phyloP scores from a whole-genome alignment of 192 early-diverging fungal genomes.

The Cetraspora pellucida region DNA sequence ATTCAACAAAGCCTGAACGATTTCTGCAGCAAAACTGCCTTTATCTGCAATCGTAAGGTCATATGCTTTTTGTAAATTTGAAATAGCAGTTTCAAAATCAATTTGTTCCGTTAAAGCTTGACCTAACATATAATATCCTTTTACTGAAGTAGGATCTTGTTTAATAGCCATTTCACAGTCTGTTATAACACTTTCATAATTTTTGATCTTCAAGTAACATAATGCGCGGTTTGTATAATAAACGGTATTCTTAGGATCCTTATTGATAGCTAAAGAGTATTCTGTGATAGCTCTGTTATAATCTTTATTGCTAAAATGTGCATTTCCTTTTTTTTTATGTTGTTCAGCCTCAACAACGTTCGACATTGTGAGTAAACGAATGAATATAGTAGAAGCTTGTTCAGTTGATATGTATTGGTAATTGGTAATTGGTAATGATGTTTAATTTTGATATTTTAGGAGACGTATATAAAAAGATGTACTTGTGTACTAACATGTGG shows the following conservation, averaged over 20 bases:
- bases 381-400: too few relatives aligned
- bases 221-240: slow-evolving; percentile 88
- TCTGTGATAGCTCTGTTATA: slow-evolving; percentile 71
- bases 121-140: slow-evolving; percentile 70
- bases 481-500: too few relatives aligned
- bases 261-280: slow-evolving; percentile 76
- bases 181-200: slow-evolving; percentile 55
- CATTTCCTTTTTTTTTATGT: slow-evolving; percentile 64
- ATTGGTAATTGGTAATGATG: too few relatives aligned
- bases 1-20: slow-evolving; percentile 56
- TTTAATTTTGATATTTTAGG: too few relatives aligned
- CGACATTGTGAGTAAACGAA: background rate
- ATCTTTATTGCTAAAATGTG: slow-evolving; percentile 55
- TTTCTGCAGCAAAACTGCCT: slow-evolving; percentile 66
- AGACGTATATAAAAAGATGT: too few relatives aligned
- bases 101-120: slow-evolving; percentile 52
- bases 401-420: too few relatives aligned
- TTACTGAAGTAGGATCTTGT: slow-evolving; percentile 66
- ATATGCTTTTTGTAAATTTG: slow-evolving; percentile 49
- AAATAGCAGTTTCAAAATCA: slow-evolving; percentile 40
- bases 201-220: slow-evolving; percentile 67
- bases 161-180: slow-evolving; percentile 72
- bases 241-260: slow-evolving; percentile 59
- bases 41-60: slow-evolving; percentile 58
- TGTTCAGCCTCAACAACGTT: slow-evolving; percentile 42